Evolutionary conservation across 306 rosid species (phyloP), one percentile per base, ranked within the genome.

Genomic region (Arachis hypogaea): DNA sequence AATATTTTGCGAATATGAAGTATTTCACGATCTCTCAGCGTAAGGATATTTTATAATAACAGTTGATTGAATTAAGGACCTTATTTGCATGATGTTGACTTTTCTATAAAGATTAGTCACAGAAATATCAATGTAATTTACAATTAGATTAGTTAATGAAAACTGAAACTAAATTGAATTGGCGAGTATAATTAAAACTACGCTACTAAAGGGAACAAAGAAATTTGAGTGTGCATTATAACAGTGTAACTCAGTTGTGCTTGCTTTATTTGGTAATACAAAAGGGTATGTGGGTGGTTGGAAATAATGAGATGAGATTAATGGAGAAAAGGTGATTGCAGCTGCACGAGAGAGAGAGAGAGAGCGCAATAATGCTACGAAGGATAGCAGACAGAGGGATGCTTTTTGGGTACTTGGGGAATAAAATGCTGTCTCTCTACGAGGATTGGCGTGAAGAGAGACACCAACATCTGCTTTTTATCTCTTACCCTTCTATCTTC

Each of bases 381-480:
- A 85, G 83, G 88, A 89, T 87, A 87, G 93, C 87, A 89, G 98
- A 93, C 97, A 91, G 82, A 82, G 85, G 54, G 70, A 82, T 93
- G 91, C 93, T 86, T 93, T 91, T 93, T 84, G 92, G 88, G 94
- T 87, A 89, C 97, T 88, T 86, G 88, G 86, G 86, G 97, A 91
- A 93, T 91, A 88, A 93, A 87, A 87, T 89, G 96, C 83, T 86
- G 97, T 93, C 92, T 83, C 97, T 89, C 96, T 76, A 80, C 87
- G 81, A 88, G 96, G 89, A 88, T 90, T 88, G 90, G 92, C 87
- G 86, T 87, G 90, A 59, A 78, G 85, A 77, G 76, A 77, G 40
- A 51, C 77, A 56, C 29, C 2, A 14, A 4, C 36, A 29, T 30
- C 41, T 66, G 36, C 69, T 71, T 69, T 63, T 83, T 72, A 45